Base-by-base conservation (phyloP, 257 asterid species). In the Jacaranda copaia region DNA sequence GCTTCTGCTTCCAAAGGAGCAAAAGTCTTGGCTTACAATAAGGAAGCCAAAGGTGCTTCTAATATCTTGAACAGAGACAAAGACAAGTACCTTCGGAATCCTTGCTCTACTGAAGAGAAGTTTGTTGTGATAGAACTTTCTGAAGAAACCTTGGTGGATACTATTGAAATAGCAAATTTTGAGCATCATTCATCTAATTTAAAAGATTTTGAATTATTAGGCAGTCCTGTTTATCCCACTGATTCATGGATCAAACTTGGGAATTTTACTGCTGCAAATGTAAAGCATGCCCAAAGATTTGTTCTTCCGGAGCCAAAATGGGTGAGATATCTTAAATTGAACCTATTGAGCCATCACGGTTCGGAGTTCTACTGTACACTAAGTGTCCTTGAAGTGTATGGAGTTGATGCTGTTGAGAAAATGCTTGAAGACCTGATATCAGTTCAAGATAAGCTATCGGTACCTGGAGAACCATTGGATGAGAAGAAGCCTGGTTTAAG, bases 1-100 rank as follows among this genome's bases (percentile, higher is more conserved):
- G 99, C 99, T 40, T 93, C 98, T 45, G 83, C 96, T 43, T 89
- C 98, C 13, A 92, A 92, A 84, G 99, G 99, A 74, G 98, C 99
- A 51, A 96, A 96, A 79, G 97, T 93, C 73, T 76, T 96, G 84
- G 88, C 90, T 15, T 85, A 75, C 85, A 96, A 96, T 82, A 96
- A 93, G 86, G 99, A 96, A 89, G 96, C 97, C 35, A 89, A 96
- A 77, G 99, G 99, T 70, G 98, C 97, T 76, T 86, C 97, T 51
- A 96, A 93, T 81, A 93, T 96, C 78, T 76, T 96, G 85, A 87
- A 86, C 84, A 87, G 89, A 81, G 97, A 96, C 77, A 82, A 89
- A 74, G 99, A 96, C 86, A 93, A 90, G 82, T 96, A 96, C 83
- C 99, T 96, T 56, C 86, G 99, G 55, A 96, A 96, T 67, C 99